Percentiles rank a stretch among this genome's conserved stretches.
Conservation (phyloP, 2,329 filamentous ascomycete genomes). For the Cladobotryum protrusum region DNA sequence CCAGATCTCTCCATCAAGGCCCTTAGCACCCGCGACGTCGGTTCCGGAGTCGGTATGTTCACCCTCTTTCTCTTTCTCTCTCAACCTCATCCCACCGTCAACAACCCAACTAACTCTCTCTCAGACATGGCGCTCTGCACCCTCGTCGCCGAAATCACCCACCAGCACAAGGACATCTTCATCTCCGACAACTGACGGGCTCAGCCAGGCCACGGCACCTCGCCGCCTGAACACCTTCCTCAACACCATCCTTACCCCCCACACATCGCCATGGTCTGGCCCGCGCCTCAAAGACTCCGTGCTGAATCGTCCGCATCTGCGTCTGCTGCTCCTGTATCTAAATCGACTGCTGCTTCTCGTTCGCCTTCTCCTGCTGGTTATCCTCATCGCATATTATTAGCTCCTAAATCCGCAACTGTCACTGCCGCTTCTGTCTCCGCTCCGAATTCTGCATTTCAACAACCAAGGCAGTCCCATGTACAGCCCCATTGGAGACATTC, state of each 20-base stretch:
- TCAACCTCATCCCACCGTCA: background rate
- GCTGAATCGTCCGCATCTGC: slow-evolving; percentile 2
- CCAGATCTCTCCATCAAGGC: slow-evolving; percentile 66
- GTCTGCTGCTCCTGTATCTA: background rate
- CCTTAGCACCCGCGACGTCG: slow-evolving; percentile 63
- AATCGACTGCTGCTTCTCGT: background rate
- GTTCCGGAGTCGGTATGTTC: slow-evolving; percentile 59
- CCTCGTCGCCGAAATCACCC: slow-evolving; percentile 78
- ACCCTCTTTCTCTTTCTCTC: background rate
- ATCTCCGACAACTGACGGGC: slow-evolving; percentile 47
- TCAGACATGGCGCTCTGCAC: slow-evolving; percentile 70
- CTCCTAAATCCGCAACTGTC: background rate
- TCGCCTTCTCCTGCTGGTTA: background rate
- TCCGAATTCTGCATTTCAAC: background rate
- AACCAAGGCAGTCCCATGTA: slow-evolving; percentile 3
- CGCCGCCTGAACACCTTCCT: slow-evolving; percentile 10
- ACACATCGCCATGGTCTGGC: slow-evolving; percentile 37
- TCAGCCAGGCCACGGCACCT: slow-evolving; percentile 22
- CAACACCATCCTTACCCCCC: slow-evolving; percentile 17
- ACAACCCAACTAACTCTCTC: background rate
- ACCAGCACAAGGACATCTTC: slow-evolving; percentile 76
- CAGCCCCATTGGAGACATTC: slow-evolving; percentile 4
- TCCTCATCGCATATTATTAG: background rate
- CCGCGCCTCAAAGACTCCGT: slow-evolving; percentile 15
- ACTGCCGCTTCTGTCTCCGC: background rate